phyloP scores from a whole-genome alignment of 495 filamentous ascomycete species.

The Tirmania nivea region DNA sequence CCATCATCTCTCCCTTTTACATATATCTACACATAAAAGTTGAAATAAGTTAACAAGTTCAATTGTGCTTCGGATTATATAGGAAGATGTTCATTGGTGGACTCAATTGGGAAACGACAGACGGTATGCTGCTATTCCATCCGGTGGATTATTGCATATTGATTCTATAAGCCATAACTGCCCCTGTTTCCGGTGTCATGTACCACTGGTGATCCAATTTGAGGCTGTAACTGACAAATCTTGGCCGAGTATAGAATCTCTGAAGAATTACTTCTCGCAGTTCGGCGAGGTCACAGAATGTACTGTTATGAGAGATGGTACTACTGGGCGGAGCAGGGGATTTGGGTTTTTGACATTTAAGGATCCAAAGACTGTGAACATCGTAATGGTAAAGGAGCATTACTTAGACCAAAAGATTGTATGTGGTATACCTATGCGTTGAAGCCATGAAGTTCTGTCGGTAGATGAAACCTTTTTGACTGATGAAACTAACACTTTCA shows the following conservation, averaged over 20 bases:
- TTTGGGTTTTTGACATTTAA: conserved; percentile 97
- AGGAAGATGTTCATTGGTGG: conserved; percentile 99
- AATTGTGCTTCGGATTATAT: neutral
- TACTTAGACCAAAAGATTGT: conserved; percentile 97
- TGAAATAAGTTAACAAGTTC: too few species aligned
- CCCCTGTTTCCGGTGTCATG: too few species aligned
- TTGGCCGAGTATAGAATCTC: conserved; percentile 42
- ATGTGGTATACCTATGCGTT: conserved; percentile 22
- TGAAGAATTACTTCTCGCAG: conserved; percentile 96
- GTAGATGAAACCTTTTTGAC: conserved; percentile 1
- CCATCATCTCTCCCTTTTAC: too few species aligned
- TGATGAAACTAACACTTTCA: neutral
- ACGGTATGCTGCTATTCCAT: conserved; percentile 42
- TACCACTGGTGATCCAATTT: conserved; percentile 1
- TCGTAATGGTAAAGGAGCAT: conserved; percentile 98
- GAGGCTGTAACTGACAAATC: neutral
- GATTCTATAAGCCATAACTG: too few species aligned
- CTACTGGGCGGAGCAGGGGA: conserved; percentile 77
- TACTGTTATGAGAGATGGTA: conserved; percentile 92
- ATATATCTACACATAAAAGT: too few species aligned
- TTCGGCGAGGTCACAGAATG: conserved; percentile 95
- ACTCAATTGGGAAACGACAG: conserved; percentile 96
- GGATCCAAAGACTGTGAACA: conserved; percentile 91
- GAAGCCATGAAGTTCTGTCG: neutral
- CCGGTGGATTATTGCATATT: neutral